Percentiles rank a stretch among this genome's conserved stretches.
phyloP scores from a whole-genome alignment of 805 yeast genomes.

The Candida pseudofarinosa region DNA sequence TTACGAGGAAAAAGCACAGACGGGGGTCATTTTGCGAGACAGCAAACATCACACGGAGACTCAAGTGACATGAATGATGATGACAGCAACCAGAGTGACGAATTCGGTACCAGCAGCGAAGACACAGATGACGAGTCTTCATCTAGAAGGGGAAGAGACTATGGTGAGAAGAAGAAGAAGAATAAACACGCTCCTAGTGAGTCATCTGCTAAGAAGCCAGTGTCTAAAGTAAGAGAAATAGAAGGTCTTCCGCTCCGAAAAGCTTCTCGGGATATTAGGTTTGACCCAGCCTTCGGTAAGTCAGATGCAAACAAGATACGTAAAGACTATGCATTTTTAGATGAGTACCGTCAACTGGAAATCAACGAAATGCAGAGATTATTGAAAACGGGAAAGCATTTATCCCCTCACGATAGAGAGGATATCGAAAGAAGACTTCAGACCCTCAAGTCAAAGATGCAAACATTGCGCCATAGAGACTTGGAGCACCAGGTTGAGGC shows the following conservation, averaged over 20 bases:
- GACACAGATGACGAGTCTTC: background rate
- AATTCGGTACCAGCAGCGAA: background rate
- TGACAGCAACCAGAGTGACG: conserved; percentile 4
- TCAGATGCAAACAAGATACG: conserved; percentile 67
- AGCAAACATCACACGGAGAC: background rate
- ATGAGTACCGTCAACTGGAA: conserved; percentile 78
- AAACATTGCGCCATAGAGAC: conserved; percentile 68
- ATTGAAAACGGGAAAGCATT: conserved; percentile 50
- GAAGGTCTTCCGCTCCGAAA: conserved; percentile 56
- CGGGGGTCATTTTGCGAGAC: conserved; percentile 13
- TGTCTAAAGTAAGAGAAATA: conserved; percentile 64
- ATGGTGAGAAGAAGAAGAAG: conserved; percentile 27
- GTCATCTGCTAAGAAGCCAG: conserved; percentile 67
- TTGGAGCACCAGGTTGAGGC: conserved; percentile 62
- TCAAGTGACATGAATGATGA: background rate
- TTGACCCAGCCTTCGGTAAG: conserved; percentile 85
- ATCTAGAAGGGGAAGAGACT: conserved; percentile 15
- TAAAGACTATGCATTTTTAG: conserved; percentile 78
- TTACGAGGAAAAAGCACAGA: conserved; percentile 13
- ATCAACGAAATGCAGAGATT: conserved; percentile 53
- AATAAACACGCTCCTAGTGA: conserved; percentile 89
- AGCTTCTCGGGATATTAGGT: conserved; percentile 77
- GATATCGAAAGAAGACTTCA: conserved; percentile 55
- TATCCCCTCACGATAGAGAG: conserved; percentile 44
- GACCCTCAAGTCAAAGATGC: conserved; percentile 63